phyloP scores from a whole-genome alignment of 106 monocot species.

The Narthecium ossifragum region DNA sequence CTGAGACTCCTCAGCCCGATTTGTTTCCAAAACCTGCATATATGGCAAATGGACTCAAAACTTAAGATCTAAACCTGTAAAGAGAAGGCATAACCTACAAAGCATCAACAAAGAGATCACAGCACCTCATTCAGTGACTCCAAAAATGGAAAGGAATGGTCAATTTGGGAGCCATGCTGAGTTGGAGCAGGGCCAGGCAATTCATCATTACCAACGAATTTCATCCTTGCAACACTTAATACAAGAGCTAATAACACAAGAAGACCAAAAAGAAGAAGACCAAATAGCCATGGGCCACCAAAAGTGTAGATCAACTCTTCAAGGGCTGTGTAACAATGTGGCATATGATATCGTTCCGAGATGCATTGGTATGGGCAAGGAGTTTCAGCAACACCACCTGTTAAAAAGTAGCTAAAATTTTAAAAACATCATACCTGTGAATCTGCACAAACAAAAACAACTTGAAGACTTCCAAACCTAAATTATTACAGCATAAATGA shows the following conservation, averaged over 20 bases:
- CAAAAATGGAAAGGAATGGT: constrained; percentile 93
- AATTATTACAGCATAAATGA: no score
- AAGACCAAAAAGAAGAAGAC: constrained; percentile 79
- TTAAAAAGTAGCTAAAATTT: no score
- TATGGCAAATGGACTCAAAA: not conserved
- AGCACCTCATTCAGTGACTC: constrained; percentile 94
- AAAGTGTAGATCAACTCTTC: constrained; percentile 98
- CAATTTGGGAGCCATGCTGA: constrained; percentile 90
- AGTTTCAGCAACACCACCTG: constrained; percentile 82
- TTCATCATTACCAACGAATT: constrained; percentile 94
- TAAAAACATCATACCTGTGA: no score
- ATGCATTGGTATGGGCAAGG: constrained; percentile 92
- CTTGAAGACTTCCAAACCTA: no score
- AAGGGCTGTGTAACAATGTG: constrained; percentile 92
- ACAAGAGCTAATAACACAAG: constrained; percentile 81
- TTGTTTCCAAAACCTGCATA: constrained; percentile 89
- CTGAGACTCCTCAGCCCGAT: constrained; percentile 87
- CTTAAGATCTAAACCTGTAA: not conserved
- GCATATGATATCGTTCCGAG: constrained; percentile 95
- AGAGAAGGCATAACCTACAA: not conserved
- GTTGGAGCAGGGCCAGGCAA: constrained; percentile 90
- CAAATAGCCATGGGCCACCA: constrained; percentile 98
- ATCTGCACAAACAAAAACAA: not conserved
- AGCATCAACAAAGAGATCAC: not conserved
- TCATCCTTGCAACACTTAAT: constrained; percentile 97